These are phyloP conservation scores for Lagenaria siceraria DNA, from an alignment of 306 rosid genomes.

Conservation along the genomic window DNA sequence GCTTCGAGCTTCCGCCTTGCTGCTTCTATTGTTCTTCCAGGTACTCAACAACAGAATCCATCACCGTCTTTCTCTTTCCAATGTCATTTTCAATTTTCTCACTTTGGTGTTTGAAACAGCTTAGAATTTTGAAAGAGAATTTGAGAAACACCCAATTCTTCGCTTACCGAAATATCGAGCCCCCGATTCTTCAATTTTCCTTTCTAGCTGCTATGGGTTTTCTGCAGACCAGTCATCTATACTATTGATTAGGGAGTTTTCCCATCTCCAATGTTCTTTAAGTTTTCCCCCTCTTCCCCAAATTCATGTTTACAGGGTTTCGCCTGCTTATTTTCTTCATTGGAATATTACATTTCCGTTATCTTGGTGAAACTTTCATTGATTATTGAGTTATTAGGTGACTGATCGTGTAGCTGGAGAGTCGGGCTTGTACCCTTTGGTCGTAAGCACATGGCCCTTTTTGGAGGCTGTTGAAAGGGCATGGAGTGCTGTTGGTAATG, in stretches of 20 bases:
- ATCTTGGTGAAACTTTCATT: not conserved
- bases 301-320: not conserved
- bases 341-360: not conserved
- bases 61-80: not conserved
- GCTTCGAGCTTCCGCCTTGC: constrained; percentile 6
- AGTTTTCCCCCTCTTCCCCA: not conserved
- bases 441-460: constrained; percentile 95
- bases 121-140: not conserved
- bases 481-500: constrained; percentile 63
- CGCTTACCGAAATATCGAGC: not conserved
- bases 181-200: not conserved
- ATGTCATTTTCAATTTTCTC: not conserved
- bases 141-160: not conserved
- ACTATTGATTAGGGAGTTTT: not conserved
- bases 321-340: not conserved
- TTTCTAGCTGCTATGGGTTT: not conserved
- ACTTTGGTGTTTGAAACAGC: not conserved
- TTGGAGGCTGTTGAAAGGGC: constrained; percentile 82
- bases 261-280: not conserved
- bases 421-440: constrained; percentile 40
- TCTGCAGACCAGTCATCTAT: not conserved
- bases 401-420: constrained; percentile 29
- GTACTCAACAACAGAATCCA: constrained; percentile 6
- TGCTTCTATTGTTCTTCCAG: constrained; percentile 17
- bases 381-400: constrained; percentile 24